phyloP scores from a whole-genome alignment of 495 filamentous ascomycete genomes.

The Podospora didyma region DNA sequence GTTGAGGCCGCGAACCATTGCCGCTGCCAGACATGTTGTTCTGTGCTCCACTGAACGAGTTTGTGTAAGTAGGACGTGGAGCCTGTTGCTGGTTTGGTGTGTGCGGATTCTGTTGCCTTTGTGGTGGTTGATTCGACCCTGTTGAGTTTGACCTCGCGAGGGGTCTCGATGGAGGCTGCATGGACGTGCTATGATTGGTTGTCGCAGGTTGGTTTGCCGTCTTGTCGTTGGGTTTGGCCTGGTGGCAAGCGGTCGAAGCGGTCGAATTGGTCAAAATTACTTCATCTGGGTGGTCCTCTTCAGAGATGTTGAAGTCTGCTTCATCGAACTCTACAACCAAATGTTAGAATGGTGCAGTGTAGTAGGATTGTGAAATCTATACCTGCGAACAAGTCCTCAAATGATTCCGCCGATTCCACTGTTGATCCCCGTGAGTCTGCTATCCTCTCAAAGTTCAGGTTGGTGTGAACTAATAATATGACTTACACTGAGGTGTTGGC shows the following conservation, averaged over 20 bases:
- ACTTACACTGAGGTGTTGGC: slow-evolving; percentile 25
- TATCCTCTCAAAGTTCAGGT: background rate
- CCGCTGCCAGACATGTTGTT: slow-evolving; percentile 2
- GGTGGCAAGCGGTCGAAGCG: background rate
- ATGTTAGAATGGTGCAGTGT: slow-evolving; percentile 4
- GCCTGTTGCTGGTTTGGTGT: slow-evolving; percentile 34
- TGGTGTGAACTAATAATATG: slow-evolving; percentile 8
- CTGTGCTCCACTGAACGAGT: slow-evolving; percentile 16
- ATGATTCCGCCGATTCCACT: slow-evolving; percentile 26
- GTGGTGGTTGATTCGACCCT: slow-evolving; percentile 17
- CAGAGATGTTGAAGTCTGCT: slow-evolving; percentile 61
- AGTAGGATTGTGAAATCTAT: slow-evolving; percentile 21
- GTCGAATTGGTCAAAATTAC: slow-evolving; percentile 36
- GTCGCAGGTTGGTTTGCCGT: background rate
- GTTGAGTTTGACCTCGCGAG: slow-evolving; percentile 20
- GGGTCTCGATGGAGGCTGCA: slow-evolving; percentile 35
- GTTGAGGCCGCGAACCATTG: slow-evolving; percentile 9
- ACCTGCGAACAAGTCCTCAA: slow-evolving; percentile 71
- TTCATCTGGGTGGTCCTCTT: slow-evolving; percentile 63
- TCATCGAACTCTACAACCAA: slow-evolving; percentile 59
- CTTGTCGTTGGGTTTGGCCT: slow-evolving; percentile 5
- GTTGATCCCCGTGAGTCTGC: background rate
- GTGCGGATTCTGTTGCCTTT: slow-evolving; percentile 27
- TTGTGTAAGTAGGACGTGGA: slow-evolving; percentile 6
- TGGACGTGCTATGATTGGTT: slow-evolving; percentile 9